Conservation (phyloP, 1,284 basidiomycete genomes). For the Papiliotrema nemorosa region DNA sequence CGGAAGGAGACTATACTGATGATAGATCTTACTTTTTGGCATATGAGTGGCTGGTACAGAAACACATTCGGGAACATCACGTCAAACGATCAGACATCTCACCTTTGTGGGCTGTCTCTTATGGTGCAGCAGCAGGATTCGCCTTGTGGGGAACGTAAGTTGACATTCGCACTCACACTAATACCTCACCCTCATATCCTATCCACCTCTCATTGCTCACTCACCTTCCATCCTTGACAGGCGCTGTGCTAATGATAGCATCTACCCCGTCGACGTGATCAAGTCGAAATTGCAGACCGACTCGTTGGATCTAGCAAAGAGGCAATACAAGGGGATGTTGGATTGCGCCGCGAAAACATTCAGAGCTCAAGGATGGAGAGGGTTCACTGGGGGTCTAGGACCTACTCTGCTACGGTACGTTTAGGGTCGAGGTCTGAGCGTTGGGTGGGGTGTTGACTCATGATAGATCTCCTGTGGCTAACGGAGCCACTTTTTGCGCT, state of each 20-base stretch:
- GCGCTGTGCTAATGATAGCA: too few relatives aligned
- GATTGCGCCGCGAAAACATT: conserved; percentile 81
- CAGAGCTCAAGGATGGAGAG: conserved; percentile 72
- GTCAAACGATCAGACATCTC: conserved; percentile 71
- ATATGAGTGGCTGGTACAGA: conserved; percentile 88
- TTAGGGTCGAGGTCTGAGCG: not conserved
- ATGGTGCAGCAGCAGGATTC: conserved; percentile 69
- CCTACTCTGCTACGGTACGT: conserved; percentile 85
- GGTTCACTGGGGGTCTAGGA: conserved; percentile 82
- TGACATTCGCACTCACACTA: too few relatives aligned
- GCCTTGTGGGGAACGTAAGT: conserved; percentile 48
- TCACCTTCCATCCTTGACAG: not conserved
- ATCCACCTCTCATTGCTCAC: conserved; percentile 1
- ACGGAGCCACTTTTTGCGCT: conserved; percentile 88
- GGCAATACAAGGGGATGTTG: conserved; percentile 74
- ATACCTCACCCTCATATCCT: conserved; percentile 8
- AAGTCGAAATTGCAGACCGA: conserved; percentile 96
- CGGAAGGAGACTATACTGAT: conserved; percentile 5
- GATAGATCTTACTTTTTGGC: conserved; percentile 74
- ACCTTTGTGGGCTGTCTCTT: conserved; percentile 71
- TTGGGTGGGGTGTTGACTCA: not conserved
- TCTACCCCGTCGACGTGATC: conserved; percentile 92
- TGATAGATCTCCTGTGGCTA: conserved; percentile 56
- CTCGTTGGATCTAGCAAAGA: conserved; percentile 66
- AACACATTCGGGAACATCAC: conserved; percentile 67